Evolutionary conservation across 164 flowering plant genomes (phyloP), one percentile per base, ranked within the genome.

Genomic region (Vitis labrusca): DNA sequence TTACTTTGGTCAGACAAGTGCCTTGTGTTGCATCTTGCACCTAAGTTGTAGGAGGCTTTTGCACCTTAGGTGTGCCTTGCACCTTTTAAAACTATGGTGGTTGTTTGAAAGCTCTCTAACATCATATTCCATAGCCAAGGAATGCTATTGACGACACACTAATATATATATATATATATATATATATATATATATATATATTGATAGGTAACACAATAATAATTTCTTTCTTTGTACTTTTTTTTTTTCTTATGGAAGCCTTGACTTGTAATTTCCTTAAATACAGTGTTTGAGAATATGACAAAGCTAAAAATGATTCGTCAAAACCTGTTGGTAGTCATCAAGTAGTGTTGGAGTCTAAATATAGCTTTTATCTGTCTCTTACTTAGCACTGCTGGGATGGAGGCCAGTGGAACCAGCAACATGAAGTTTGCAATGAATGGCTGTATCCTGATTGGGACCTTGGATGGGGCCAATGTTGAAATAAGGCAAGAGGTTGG

Each of bases 391-490:
- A 94, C 98, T 78, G 98, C 98, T 74, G 98, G 98, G 69, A 94
- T 94, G 98, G 98, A 94, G 77, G 98, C 98, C 59, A 92, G 97
- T 83, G 98, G 97, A 78, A 94, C 98, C 61, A 94, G 98, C 81
- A 94, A 94, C 82, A 94, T 94, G 98, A 94, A 94, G 80, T 94
- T 94, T 85, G 76, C 95, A 51, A 94, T 94, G 98, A 94, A 94
- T 63, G 98, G 98, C 10, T 92, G 98, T 74, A 66, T 94, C 59
- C 76, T 87, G 73, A 94, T 94, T 78, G 98, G 98, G 61, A 94
- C 98, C 44, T 77, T 94, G 68, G 98, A 94, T 79, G 98, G 97
- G 14, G 98, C 98, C 71, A 94, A 94, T 77, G 98, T 94, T 73
- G 97, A 94, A 84, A 94, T 94, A 71, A 81, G 97, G 73, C 72